phyloP scores from a whole-genome alignment of 2,329 filamentous ascomycete species.

The Aureobasidium zeae region DNA sequence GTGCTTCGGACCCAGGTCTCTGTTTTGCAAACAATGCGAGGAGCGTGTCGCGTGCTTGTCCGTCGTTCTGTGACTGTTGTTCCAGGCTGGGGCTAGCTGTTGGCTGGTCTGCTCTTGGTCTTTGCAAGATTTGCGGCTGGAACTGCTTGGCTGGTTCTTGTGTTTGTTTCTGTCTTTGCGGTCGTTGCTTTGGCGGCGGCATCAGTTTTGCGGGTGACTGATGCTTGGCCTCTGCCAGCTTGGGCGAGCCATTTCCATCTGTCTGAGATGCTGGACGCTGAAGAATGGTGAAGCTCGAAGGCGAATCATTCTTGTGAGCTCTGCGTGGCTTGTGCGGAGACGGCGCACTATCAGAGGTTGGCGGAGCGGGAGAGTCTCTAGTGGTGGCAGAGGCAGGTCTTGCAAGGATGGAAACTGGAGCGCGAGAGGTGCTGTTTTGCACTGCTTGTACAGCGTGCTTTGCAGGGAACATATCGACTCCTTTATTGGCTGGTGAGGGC shows the following conservation, averaged over 20 bases:
- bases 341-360: conserved; percentile 16
- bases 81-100: background rate
- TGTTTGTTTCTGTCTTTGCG: conserved; percentile 13
- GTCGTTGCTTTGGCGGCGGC: conserved; percentile 6
- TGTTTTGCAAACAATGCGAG: conserved; percentile 18
- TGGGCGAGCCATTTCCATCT: conserved; percentile 16
- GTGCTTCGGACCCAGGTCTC: conserved; percentile 3
- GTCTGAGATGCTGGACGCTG: conserved; percentile 17
- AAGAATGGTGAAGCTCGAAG: conserved; percentile 18
- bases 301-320: conserved; percentile 16
- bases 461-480: conserved; percentile 11
- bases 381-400: conserved; percentile 14
- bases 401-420: conserved; percentile 16
- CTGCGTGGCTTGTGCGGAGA: conserved; percentile 15
- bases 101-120: conserved; percentile 19
- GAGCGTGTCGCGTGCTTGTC: conserved; percentile 16
- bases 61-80: background rate
- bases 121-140: conserved; percentile 26
- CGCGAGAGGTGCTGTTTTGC: background rate
- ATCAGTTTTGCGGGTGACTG: background rate
- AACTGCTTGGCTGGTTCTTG: conserved; percentile 22
- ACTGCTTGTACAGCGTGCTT: conserved; percentile 16
- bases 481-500: conserved; percentile 9
- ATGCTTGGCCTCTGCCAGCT: too few species aligned
- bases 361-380: conserved; percentile 18